Evolutionary conservation across 2,329 filamentous ascomycete species (phyloP).

Genomic region (Pseudocercospora ulei): DNA sequence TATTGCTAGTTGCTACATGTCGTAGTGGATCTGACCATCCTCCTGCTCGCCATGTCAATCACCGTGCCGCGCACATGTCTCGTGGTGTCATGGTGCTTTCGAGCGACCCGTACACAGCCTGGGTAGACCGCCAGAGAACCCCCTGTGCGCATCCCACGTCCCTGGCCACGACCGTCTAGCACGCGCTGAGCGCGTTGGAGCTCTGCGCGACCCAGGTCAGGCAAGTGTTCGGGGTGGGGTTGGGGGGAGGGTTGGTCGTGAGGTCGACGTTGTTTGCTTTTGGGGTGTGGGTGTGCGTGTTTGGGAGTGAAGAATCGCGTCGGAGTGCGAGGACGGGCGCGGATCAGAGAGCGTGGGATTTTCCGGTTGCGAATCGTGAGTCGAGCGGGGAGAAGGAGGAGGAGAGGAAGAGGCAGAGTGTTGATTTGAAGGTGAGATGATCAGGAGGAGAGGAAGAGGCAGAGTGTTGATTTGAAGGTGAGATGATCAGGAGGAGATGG

Average conservation of each 20-base stretch:
- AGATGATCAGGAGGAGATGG: not conserved
- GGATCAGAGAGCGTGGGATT: conserved; percentile 57
- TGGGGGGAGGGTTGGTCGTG: conserved; percentile 51
- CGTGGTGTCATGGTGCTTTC: too few species aligned
- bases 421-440: conserved; percentile 21
- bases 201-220: conserved; percentile 60
- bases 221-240: conserved; percentile 45
- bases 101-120: not conserved
- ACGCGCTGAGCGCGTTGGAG: conserved; percentile 54
- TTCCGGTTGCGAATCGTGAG: conserved; percentile 52
- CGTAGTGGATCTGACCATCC: too few species aligned
- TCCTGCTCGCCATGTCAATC: conserved; percentile 48
- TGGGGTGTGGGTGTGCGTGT: conserved; percentile 56
- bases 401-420: conserved; percentile 24
- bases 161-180: conserved; percentile 55
- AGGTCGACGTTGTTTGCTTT: conserved; percentile 51
- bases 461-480: not conserved
- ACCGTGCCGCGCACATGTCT: too few species aligned
- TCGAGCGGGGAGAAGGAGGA: conserved; percentile 31
- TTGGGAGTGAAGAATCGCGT: conserved; percentile 47
- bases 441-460: not conserved
- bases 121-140: conserved; percentile 7
- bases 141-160: conserved; percentile 52
- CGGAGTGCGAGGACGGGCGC: conserved; percentile 55
- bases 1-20: too few species aligned